phyloP scores from a whole-genome alignment of 495 filamentous ascomycete genomes.

The Xylaria venustula region DNA sequence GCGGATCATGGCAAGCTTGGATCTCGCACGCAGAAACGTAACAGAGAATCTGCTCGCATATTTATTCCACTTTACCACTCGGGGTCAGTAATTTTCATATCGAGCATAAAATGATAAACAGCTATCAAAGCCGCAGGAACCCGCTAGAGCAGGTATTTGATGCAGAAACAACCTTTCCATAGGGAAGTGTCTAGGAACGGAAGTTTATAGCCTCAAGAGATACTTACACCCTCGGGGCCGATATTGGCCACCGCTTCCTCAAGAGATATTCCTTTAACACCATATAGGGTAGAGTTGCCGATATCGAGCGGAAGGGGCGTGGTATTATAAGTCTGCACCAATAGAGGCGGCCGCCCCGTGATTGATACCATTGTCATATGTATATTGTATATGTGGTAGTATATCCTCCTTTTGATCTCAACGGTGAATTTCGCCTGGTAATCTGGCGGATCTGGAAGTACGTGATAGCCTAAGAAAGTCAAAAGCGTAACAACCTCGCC shows the following conservation, averaged over 20 bases:
- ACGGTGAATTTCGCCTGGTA: slow-evolving; percentile 15
- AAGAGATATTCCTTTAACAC: slow-evolving; percentile 37
- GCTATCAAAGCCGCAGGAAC: too few relatives aligned
- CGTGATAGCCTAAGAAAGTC: slow-evolving; percentile 59
- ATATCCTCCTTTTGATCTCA: slow-evolving; percentile 50
- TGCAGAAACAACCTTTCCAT: too few relatives aligned
- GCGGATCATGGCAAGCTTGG: slow-evolving; percentile 46
- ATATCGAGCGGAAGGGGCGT: slow-evolving; percentile 58
- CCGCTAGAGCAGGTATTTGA: too few relatives aligned
- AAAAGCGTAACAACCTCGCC: slow-evolving; percentile 52
- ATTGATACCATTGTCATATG: slow-evolving; percentile 8
- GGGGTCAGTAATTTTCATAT: too few relatives aligned
- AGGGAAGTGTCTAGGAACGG: too few relatives aligned
- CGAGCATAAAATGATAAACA: too few relatives aligned
- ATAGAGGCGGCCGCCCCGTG: slow-evolving; percentile 5
- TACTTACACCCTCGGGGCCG: too few relatives aligned
- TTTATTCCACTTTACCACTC: slow-evolving; percentile 60
- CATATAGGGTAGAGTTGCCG: slow-evolving; percentile 50
- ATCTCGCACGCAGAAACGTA: slow-evolving; percentile 49
- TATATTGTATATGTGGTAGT: slow-evolving; percentile 48
- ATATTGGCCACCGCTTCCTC: slow-evolving; percentile 41
- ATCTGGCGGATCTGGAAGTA: slow-evolving; percentile 20
- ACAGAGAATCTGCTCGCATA: slow-evolving; percentile 36
- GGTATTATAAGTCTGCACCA: slow-evolving; percentile 11
- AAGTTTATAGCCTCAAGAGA: too few relatives aligned